phyloP scores from a whole-genome alignment of 306 rosid species.

The Argentina anserina region DNA sequence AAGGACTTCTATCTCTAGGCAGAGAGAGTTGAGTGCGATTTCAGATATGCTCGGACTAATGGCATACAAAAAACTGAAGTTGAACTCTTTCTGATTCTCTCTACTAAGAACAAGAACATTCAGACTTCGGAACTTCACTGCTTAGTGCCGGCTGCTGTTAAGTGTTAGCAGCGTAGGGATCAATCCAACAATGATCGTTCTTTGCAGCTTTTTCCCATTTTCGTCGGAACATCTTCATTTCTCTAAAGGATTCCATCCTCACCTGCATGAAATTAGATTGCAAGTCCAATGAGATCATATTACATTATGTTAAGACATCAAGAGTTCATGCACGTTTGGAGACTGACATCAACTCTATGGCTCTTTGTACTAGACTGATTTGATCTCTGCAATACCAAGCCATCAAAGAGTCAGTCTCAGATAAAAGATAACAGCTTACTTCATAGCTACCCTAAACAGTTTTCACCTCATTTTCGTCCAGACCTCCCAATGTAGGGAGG shows the following conservation, averaged over 20 bases:
- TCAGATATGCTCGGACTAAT: too few species aligned
- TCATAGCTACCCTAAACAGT: background rate
- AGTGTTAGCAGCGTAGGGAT: constrained; percentile 19
- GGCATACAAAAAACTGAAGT: too few species aligned
- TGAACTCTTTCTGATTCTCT: too few species aligned
- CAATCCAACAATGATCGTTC: constrained; percentile 44
- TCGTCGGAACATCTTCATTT: constrained; percentile 31
- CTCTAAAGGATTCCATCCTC: constrained; percentile 44
- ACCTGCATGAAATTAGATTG: constrained; percentile 29
- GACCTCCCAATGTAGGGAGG: constrained; percentile 82
- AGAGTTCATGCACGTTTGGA: background rate
- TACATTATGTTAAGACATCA: background rate
- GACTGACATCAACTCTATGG: constrained; percentile 73
- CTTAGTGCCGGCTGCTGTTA: background rate
- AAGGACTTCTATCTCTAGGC: too few species aligned
- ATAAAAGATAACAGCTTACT: background rate
- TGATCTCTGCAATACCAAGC: constrained; percentile 39
- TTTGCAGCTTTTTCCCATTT: constrained; percentile 42
- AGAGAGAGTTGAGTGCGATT: too few species aligned
- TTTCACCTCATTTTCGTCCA: constrained; percentile 41
- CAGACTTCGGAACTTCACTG: background rate
- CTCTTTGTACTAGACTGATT: constrained; percentile 33
- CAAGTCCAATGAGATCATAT: background rate
- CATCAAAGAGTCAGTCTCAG: background rate
- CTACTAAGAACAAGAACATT: background rate